These are phyloP conservation scores for Phytophthora megakarya DNA, from an alignment of 352 stramenopile species.

Conservation along the genomic window DNA sequence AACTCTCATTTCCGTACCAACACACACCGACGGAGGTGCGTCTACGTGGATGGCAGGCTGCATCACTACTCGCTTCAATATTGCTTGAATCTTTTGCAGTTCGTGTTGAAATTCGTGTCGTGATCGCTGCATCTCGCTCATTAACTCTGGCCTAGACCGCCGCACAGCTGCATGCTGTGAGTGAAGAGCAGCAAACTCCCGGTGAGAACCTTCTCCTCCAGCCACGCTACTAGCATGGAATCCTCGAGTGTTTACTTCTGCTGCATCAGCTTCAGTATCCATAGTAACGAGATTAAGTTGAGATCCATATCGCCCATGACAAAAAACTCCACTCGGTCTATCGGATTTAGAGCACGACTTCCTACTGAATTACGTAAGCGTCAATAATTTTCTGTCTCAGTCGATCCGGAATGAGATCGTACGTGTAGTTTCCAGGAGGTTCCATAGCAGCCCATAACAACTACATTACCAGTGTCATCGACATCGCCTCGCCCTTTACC, in stretches of 20 bases:
- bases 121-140: neutral
- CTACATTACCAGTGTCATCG: neutral
- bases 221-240: neutral
- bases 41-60: neutral
- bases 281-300: slow-evolving; percentile 2
- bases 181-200: neutral
- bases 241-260: neutral
- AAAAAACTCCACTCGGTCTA: slow-evolving; percentile 9
- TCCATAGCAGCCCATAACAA: slow-evolving; percentile 3
- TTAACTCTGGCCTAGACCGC: neutral
- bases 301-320: slow-evolving; percentile 2
- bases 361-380: slow-evolving; percentile 10
- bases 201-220: neutral
- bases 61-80: neutral
- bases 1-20: neutral
- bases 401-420: no score
- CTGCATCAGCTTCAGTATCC: neutral
- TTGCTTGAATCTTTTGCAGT: neutral
- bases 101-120: neutral
- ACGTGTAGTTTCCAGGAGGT: no score
- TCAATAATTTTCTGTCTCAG: slow-evolving; percentile 8
- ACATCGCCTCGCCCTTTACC: slow-evolving; percentile 4
- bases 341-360: neutral
- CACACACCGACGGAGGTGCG: neutral
- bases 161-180: neutral